These are phyloP conservation scores for Fusarium beomiforme DNA, from an alignment of 2,329 filamentous ascomycete genomes.

Conservation along the genomic window DNA sequence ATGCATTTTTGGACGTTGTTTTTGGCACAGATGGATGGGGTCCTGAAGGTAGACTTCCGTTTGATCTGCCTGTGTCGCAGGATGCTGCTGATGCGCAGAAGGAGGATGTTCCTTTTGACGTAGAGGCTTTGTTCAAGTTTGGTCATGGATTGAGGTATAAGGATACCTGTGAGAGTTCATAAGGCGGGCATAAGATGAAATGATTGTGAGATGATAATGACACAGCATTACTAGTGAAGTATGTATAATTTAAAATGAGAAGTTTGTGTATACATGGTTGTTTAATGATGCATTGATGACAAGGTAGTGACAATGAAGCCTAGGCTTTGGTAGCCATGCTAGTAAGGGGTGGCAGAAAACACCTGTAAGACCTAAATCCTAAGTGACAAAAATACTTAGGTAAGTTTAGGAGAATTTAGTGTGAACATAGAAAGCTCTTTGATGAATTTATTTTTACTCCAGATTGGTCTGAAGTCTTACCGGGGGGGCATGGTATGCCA, in stretches of 20 bases:
- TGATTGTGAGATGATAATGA: constrained; percentile 6
- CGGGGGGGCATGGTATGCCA: not conserved
- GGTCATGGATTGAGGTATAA: constrained; percentile 49
- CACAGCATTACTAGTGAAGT: not conserved
- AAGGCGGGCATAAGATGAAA: not conserved
- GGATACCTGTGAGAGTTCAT: constrained; percentile 15
- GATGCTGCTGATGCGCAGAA: constrained; percentile 51
- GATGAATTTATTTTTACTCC: no score
- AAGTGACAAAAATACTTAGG: no score
- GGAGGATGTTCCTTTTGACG: constrained; percentile 46
- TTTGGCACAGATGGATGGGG: constrained; percentile 47
- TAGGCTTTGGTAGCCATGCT: no score
- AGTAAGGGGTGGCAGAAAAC: no score
- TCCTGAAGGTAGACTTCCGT: constrained; percentile 49
- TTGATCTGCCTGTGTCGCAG: constrained; percentile 58
- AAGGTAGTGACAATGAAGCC: no score
- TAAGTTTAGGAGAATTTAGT: no score
- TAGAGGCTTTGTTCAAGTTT: constrained; percentile 43
- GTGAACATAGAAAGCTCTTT: no score
- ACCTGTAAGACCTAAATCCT: no score
- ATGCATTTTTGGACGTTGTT: constrained; percentile 57
- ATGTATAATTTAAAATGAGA: not conserved
- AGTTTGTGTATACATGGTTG: not conserved
- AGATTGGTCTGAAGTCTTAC: no score
- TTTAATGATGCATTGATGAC: not conserved